These are phyloP conservation scores for Fraxinus quadrangulata DNA, from an alignment of 257 asterid genomes.

Conservation along the genomic window DNA sequence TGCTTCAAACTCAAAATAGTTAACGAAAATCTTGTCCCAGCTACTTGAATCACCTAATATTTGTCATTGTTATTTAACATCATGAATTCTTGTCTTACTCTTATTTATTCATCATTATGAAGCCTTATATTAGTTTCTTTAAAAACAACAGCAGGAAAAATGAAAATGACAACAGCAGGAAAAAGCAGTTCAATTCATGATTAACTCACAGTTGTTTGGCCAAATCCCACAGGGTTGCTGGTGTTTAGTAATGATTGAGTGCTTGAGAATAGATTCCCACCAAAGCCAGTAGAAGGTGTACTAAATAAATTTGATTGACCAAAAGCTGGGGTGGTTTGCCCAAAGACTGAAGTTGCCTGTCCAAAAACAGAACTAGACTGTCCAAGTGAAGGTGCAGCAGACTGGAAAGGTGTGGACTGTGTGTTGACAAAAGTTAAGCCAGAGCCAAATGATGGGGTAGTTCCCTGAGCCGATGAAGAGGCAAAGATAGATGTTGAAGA, in stretches of 20 bases:
- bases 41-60: not conserved
- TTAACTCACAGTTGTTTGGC: conserved; percentile 75
- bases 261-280: conserved; percentile 74
- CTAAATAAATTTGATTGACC: conserved; percentile 66
- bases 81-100: not conserved
- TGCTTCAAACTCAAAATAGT: conserved; percentile 17
- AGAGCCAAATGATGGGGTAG: conserved; percentile 62
- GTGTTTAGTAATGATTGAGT: conserved; percentile 51
- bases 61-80: not conserved
- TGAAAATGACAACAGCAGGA: conserved; percentile 19
- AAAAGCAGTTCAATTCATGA: conserved; percentile 23
- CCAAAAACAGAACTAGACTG: conserved; percentile 75
- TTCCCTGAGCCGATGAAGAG: conserved; percentile 61
- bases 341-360: conserved; percentile 67
- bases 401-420: conserved; percentile 83
- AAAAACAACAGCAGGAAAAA: not conserved
- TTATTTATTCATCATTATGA: conserved; percentile 1
- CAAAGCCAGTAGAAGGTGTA: conserved; percentile 74
- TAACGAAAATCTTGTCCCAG: conserved; percentile 14
- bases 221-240: conserved; percentile 60
- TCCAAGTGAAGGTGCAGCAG: conserved; percentile 63
- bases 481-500: conserved; percentile 68
- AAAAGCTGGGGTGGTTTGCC: conserved; percentile 64
- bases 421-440: conserved; percentile 67
- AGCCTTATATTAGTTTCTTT: conserved; percentile 17